Evolutionary conservation across 305 asterid genomes (phyloP).

Genomic region (Fraxinus angustifolia): DNA sequence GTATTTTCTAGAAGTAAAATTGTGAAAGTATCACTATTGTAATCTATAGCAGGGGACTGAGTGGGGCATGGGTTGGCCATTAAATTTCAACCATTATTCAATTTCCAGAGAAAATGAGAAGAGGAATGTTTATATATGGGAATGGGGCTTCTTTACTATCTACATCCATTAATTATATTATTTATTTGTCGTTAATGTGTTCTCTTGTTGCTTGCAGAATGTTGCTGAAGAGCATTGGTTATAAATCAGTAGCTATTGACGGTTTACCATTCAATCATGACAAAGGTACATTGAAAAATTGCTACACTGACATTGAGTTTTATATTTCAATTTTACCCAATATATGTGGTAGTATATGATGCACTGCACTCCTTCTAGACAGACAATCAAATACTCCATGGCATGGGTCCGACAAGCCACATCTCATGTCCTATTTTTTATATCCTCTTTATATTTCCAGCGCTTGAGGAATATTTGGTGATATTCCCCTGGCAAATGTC

Average conservation of each 20-base stretch:
- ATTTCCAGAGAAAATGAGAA: neutral
- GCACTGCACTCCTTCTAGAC: neutral
- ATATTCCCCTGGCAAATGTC: neutral
- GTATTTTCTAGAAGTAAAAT: conserved; percentile 5
- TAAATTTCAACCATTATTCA: neutral
- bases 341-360: neutral
- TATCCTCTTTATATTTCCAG: neutral
- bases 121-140: neutral
- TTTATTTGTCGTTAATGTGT: neutral
- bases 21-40: neutral
- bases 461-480: neutral
- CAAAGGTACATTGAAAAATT: conserved; percentile 41
- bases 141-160: neutral
- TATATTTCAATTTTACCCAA: neutral
- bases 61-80: neutral
- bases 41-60: neutral
- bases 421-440: neutral
- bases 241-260: conserved; percentile 70
- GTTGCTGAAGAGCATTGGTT: conserved; percentile 86
- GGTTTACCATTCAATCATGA: conserved; percentile 68
- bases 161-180: neutral
- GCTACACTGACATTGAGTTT: neutral
- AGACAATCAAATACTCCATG: neutral
- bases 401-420: neutral
- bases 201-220: conserved; percentile 40